These are phyloP conservation scores for Xylariomycetidae sp. DNA, from an alignment of 2,329 filamentous ascomycete species.

Conservation along the genomic window DNA sequence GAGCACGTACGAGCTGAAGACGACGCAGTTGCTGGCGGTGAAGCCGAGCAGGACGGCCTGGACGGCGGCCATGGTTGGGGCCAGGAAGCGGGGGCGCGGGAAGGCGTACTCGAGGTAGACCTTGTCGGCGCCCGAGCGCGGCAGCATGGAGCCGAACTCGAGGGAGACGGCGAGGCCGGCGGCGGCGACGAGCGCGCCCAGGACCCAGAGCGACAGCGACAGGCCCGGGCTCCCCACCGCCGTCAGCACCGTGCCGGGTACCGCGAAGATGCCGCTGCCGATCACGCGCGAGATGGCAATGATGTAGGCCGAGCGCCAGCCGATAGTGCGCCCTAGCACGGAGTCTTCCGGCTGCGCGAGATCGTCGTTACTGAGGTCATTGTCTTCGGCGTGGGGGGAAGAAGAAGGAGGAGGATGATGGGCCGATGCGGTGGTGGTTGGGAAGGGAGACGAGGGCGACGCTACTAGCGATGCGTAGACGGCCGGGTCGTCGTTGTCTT, in stretches of 20 bases:
- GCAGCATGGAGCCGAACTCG: slow-evolving; percentile 68
- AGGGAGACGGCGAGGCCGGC: slow-evolving; percentile 58
- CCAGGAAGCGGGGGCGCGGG: slow-evolving; percentile 56
- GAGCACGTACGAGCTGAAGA: slow-evolving; percentile 62
- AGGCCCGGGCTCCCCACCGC: slow-evolving; percentile 63
- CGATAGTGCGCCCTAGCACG: slow-evolving; percentile 53
- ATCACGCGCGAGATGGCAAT: slow-evolving; percentile 65
- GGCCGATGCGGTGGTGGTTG: neutral
- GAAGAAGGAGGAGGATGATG: neutral
- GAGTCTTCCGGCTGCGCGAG: slow-evolving; percentile 56
- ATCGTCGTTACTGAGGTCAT: slow-evolving; percentile 48
- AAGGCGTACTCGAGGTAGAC: slow-evolving; percentile 70
- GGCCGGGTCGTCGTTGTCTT: too few species aligned
- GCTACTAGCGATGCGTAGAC: too few species aligned
- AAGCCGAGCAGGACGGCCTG: slow-evolving; percentile 62
- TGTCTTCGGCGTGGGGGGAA: slow-evolving; percentile 1
- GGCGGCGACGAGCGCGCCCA: slow-evolving; percentile 57
- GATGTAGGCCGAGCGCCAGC: slow-evolving; percentile 61
- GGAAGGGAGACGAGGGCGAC: too few species aligned
- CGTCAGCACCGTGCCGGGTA: slow-evolving; percentile 62
- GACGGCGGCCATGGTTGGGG: slow-evolving; percentile 58
- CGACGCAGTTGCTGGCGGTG: slow-evolving; percentile 65
- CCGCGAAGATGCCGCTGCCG: slow-evolving; percentile 68
- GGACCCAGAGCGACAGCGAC: slow-evolving; percentile 57
- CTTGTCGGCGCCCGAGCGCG: slow-evolving; percentile 63